Evolutionary conservation across 2,329 filamentous ascomycete species (phyloP).

Genomic region (Cladosporium sp.): DNA sequence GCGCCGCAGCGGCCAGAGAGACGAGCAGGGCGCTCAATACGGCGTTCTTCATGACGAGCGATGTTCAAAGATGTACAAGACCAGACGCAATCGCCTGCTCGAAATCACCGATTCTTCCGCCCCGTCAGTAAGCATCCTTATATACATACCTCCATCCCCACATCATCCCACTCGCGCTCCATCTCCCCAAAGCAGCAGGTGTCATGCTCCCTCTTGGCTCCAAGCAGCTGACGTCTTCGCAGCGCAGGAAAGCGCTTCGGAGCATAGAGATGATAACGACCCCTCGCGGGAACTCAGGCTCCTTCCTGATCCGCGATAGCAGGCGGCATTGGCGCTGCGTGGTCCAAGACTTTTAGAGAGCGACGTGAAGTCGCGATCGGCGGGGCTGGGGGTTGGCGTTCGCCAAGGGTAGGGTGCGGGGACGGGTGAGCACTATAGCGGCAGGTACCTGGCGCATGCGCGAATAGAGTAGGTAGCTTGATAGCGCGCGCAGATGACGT

Average conservation of each 20-base stretch:
- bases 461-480: too few relatives aligned
- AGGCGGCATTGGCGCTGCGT: not conserved
- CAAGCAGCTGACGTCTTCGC: too few relatives aligned
- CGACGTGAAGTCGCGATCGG: not conserved
- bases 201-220: not conserved
- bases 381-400: too few relatives aligned
- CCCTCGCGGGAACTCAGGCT: not conserved
- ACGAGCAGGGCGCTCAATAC: slow-evolving; percentile 5
- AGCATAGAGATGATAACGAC: not conserved
- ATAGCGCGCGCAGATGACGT: too few relatives aligned
- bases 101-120: not conserved
- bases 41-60: not conserved
- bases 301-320: slow-evolving; percentile 8
- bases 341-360: slow-evolving; percentile 5
- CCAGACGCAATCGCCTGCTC: not conserved
- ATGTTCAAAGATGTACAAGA: not conserved
- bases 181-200: not conserved
- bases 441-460: too few relatives aligned
- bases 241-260: too few relatives aligned
- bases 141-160: not conserved
- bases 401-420: too few relatives aligned
- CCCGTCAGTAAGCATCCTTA: not conserved
- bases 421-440: too few relatives aligned
- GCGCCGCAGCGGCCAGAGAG: not conserved
- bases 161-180: not conserved